phyloP scores from a whole-genome alignment of 441 rosid genomes.

The Euphorbia celastroides region DNA sequence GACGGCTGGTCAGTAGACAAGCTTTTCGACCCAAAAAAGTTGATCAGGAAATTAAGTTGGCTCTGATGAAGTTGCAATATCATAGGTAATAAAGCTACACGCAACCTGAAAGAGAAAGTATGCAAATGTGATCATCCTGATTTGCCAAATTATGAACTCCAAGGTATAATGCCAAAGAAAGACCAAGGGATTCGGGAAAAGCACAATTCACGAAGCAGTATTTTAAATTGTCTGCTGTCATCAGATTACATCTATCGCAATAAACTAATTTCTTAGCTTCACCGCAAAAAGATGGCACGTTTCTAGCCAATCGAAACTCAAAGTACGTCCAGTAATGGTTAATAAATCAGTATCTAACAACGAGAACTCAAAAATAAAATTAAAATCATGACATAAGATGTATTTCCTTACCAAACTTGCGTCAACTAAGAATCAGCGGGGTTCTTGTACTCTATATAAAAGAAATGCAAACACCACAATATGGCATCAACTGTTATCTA shows the following conservation, averaged over 20 bases:
- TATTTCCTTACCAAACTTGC: background rate
- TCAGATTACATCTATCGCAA: background rate
- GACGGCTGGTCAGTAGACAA: constrained; percentile 36
- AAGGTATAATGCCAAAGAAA: background rate
- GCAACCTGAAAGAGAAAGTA: constrained; percentile 50
- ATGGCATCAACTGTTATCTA: background rate
- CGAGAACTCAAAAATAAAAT: background rate
- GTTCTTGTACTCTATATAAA: background rate
- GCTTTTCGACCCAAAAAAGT: constrained; percentile 65
- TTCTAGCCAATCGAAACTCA: background rate
- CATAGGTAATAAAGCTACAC: constrained; percentile 75
- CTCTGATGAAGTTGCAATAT: constrained; percentile 91
- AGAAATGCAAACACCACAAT: background rate
- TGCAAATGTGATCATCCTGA: constrained; percentile 18
- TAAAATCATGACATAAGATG: background rate
- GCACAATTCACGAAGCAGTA: background rate
- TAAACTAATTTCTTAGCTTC: too few species aligned
- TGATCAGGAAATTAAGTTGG: constrained; percentile 87
- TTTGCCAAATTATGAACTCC: background rate
- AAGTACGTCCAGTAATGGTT: background rate
- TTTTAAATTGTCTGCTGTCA: background rate
- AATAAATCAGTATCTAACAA: background rate
- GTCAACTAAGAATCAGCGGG: background rate
- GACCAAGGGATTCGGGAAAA: too few species aligned
- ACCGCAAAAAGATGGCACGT: too few species aligned